Evolutionary conservation across 2,329 filamentous ascomycete genomes (phyloP), one percentile per base, ranked within the genome.

Genomic region (Cladosporium sp.): DNA sequence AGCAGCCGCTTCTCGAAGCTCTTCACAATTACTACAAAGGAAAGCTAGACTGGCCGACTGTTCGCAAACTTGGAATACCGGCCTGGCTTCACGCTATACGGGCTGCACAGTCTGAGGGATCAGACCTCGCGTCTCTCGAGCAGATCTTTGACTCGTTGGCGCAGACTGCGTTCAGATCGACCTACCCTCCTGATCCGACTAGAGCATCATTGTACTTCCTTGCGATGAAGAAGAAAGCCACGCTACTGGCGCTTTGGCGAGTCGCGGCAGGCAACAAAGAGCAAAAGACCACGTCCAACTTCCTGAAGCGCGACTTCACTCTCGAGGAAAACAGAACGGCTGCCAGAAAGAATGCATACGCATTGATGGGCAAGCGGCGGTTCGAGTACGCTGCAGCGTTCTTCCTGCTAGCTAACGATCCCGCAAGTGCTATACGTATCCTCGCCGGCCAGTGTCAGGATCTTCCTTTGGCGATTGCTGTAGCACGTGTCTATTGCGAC

Each of bases 351-450:
- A 99, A 99, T 76, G 95, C 95, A 0, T 99, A 97, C 78, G 94
- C 95, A 2, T 79, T 99, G 64, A 89, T 99, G 75, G 95, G 94
- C 69, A 96, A 93, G 78, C 86, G 92, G 53, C 85, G 95, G 59
- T 97, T 97, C 76, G 92, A 92, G 78, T 99, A 99, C 74, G 93
- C 95, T 3, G 95, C 94, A 0, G 91, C 95, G 0, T 99, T 98
- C 80, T 99, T 99, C 81, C 83, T 99, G 6, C 84, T 99, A 1
- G 96, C 91, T 1, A 93, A 93, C 70, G 89, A 90, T 72, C 82
- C 97, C 0, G 87, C 89, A 64, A 93, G 96, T 76, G 94, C 95
- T 0, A 89, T 95, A 62, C 91, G 90, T 69, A 89, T 99, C 21
- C 92, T 96, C 69, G 82, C 93, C 16, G 93, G 91, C 68, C 93